Conservation (phyloP, 2,329 filamentous ascomycete species). For the Monilinia aucupariae region DNA sequence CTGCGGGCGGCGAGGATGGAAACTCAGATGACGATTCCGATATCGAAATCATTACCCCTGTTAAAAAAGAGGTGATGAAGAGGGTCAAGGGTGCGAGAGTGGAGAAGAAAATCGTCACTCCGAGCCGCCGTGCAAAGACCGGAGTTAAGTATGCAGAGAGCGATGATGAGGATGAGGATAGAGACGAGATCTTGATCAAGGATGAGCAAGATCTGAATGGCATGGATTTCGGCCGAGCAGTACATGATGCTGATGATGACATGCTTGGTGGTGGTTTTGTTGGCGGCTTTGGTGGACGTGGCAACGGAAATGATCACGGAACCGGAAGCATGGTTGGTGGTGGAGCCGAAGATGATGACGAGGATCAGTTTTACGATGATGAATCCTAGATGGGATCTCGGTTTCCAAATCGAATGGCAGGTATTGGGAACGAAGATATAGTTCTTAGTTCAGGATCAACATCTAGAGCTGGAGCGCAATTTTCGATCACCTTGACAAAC, state of each 20-base stretch:
- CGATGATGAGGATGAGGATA: slow-evolving; percentile 16
- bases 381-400: neutral
- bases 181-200: slow-evolving; percentile 7
- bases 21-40: slow-evolving; percentile 19
- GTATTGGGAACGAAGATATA: neutral
- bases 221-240: neutral
- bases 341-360: neutral
- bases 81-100: slow-evolving; percentile 26
- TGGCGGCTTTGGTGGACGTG: neutral
- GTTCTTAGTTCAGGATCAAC: neutral
- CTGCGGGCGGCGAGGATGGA: slow-evolving; percentile 10
- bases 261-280: neutral
- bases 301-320: neutral
- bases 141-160: slow-evolving; percentile 5
- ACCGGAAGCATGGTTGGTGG: neutral
- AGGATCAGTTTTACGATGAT: neutral
- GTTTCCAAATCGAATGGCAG: neutral
- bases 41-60: neutral
- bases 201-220: neutral
- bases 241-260: neutral
- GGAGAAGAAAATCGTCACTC: slow-evolving; percentile 13
- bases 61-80: slow-evolving; percentile 24
- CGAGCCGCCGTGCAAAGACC: neutral
- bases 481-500: neutral
- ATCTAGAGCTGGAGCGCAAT: neutral